These are phyloP conservation scores for Vanrija sp. DNA, from an alignment of 1,284 basidiomycete genomes.

Conservation along the genomic window DNA sequence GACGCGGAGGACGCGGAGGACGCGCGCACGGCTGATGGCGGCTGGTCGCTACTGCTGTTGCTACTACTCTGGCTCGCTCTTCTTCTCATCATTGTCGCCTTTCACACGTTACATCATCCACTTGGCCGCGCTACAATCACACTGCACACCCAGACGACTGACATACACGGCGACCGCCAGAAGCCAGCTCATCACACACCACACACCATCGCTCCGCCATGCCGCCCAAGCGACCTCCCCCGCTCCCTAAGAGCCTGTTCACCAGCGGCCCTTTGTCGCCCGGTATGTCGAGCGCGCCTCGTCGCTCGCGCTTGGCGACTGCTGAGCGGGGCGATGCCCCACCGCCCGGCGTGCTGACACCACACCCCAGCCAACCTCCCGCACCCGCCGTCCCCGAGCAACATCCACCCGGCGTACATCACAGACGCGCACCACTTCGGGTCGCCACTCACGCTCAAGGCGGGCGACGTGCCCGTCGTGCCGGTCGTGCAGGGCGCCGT, in stretches of 20 bases:
- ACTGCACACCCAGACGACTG: too few relatives aligned
- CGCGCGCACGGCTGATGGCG: too few relatives aligned
- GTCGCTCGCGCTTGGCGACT: too few relatives aligned
- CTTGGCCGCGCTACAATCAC: too few relatives aligned
- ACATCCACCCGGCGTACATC: slow-evolving; percentile 37
- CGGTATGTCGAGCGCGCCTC: slow-evolving; percentile 18
- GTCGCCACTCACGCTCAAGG: neutral
- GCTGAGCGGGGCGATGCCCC: too few relatives aligned
- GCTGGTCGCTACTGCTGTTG: too few relatives aligned
- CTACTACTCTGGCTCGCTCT: too few relatives aligned
- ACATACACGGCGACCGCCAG: too few relatives aligned
- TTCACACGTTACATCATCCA: too few relatives aligned
- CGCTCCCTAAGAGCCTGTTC: slow-evolving; percentile 38
- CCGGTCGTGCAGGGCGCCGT: slow-evolving; percentile 7
- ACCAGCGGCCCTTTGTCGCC: slow-evolving; percentile 36
- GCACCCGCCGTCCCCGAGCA: slow-evolving; percentile 33
- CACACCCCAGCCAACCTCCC: slow-evolving; percentile 25
- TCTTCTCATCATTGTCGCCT: too few relatives aligned
- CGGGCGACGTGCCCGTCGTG: neutral
- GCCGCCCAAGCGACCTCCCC: slow-evolving; percentile 39
- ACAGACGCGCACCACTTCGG: slow-evolving; percentile 38
- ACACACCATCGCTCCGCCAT: slow-evolving; percentile 13
- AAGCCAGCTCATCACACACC: too few relatives aligned
- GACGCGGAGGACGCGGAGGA: too few relatives aligned
- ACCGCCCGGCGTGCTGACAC: neutral